A percentile compares a stretch with the other conserved stretches of the same genome.
Conservation (phyloP, 805 yeast genomes). For the Starmerella asiatica region DNA sequence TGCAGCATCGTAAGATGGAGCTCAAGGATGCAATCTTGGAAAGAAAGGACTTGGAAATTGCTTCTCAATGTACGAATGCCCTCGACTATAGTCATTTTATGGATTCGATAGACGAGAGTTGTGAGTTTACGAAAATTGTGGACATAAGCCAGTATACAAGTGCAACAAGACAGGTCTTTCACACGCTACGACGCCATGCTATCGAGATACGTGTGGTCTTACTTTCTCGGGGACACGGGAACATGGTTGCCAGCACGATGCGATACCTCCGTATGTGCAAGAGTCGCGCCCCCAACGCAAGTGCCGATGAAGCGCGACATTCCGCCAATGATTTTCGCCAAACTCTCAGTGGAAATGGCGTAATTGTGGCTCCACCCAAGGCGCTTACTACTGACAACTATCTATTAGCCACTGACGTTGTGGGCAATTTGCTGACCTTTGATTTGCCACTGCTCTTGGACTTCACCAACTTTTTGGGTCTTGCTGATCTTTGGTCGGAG, state of each 20-base stretch:
- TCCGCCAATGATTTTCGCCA: not conserved
- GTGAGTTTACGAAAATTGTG: not conserved
- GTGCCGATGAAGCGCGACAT: not conserved
- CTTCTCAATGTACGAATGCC: not conserved
- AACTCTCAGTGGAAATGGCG: not conserved
- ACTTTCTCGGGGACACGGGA: constrained; percentile 2
- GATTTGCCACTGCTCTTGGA: constrained; percentile 1
- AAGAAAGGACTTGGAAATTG: not conserved
- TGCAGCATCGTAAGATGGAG: constrained; percentile 1
- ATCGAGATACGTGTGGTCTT: constrained; percentile 9
- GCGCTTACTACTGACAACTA: not conserved
- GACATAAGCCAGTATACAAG: not conserved
- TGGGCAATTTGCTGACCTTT: not conserved
- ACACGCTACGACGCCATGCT: constrained; percentile 3
- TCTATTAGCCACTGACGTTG: not conserved
- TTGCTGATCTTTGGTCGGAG: constrained; percentile 4
- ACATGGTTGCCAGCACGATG: constrained; percentile 3
- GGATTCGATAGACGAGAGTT: not conserved
- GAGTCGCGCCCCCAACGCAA: not conserved
- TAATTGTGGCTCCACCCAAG: not conserved
- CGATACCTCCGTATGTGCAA: constrained; percentile 1
- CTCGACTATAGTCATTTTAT: not conserved
- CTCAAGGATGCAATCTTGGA: not conserved
- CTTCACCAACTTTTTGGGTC: constrained; percentile 3
- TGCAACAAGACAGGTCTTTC: constrained; percentile 7